Percentiles rank a stretch among this genome's conserved stretches.
Conservation (phyloP, 2,329 filamentous ascomycete species). For the Pseudonectria foliicola region DNA sequence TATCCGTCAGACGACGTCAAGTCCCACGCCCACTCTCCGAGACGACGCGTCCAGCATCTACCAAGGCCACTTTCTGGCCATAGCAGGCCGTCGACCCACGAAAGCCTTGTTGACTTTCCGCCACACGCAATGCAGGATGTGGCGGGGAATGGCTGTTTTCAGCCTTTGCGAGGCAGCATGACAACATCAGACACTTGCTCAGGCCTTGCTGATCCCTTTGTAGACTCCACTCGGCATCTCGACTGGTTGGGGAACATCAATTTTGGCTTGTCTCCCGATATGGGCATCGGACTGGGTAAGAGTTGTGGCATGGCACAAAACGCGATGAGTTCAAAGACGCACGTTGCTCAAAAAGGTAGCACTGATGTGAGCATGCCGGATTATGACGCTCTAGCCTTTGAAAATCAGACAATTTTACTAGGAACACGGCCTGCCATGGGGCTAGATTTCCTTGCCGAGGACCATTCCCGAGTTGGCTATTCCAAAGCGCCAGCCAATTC, state of each 20-base stretch:
- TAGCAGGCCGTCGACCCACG: not conserved
- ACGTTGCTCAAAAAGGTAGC: slow-evolving; percentile 20
- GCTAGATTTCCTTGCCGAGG: slow-evolving; percentile 24
- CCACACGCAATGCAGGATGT: not conserved
- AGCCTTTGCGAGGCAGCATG: no score
- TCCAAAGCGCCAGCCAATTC: slow-evolving; percentile 37
- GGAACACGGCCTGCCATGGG: slow-evolving; percentile 9
- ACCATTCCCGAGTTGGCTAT: slow-evolving; percentile 15
- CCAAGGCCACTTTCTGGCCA: not conserved
- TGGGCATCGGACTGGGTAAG: slow-evolving; percentile 4
- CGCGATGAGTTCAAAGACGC: slow-evolving; percentile 3
- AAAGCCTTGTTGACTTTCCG: not conserved
- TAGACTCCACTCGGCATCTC: slow-evolving; percentile 19
- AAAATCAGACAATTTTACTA: slow-evolving; percentile 4
- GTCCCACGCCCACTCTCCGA: slow-evolving; percentile 58
- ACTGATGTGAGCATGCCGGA: slow-evolving; percentile 38
- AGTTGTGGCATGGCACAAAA: no score
- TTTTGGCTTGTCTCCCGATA: slow-evolving; percentile 6
- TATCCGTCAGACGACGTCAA: slow-evolving; percentile 41
- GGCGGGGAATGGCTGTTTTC: no score
- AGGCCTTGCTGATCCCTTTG: slow-evolving; percentile 12
- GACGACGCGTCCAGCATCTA: slow-evolving; percentile 18
- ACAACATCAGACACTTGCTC: no score
- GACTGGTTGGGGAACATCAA: slow-evolving; percentile 21
- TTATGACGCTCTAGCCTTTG: slow-evolving; percentile 20